phyloP scores from a whole-genome alignment of 2,329 filamentous ascomycete genomes.

The Penicillium thymicola region DNA sequence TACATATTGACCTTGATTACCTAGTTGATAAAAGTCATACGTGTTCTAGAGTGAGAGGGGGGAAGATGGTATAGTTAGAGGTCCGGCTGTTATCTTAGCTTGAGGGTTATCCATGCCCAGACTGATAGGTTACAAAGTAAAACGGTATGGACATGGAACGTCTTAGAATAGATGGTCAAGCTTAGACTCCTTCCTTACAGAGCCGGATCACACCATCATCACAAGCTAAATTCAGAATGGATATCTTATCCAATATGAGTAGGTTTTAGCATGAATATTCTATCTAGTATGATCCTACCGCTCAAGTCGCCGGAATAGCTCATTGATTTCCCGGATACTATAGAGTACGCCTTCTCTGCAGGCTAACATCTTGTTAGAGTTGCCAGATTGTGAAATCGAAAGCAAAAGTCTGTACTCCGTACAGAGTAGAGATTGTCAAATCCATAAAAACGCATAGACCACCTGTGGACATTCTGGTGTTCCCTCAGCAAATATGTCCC shows the following conservation, averaged over 20 bases:
- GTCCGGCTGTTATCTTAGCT: background rate
- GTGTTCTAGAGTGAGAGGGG: background rate
- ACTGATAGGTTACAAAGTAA: conserved; percentile 1
- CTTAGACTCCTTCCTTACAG: conserved; percentile 7
- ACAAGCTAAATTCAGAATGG: conserved; percentile 10
- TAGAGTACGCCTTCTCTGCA: background rate
- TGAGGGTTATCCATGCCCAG: background rate
- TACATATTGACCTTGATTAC: background rate
- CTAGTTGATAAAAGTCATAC: background rate
- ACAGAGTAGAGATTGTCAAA: background rate
- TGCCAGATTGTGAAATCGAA: background rate
- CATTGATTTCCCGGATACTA: background rate
- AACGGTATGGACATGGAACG: background rate
- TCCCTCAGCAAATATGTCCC: background rate
- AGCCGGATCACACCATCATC: conserved; percentile 17
- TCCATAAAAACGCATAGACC: background rate
- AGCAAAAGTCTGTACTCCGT: background rate
- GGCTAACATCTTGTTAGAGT: background rate
- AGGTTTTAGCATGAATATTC: background rate
- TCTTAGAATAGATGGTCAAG: background rate
- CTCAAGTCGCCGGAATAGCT: background rate
- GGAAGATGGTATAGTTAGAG: background rate
- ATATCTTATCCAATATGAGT: background rate
- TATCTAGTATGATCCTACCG: background rate
- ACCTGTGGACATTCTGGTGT: background rate